Evolutionary conservation across 2,329 filamentous ascomycete species (phyloP), one percentile per base, ranked within the genome.

Genomic region (Ramichloridium luteum): DNA sequence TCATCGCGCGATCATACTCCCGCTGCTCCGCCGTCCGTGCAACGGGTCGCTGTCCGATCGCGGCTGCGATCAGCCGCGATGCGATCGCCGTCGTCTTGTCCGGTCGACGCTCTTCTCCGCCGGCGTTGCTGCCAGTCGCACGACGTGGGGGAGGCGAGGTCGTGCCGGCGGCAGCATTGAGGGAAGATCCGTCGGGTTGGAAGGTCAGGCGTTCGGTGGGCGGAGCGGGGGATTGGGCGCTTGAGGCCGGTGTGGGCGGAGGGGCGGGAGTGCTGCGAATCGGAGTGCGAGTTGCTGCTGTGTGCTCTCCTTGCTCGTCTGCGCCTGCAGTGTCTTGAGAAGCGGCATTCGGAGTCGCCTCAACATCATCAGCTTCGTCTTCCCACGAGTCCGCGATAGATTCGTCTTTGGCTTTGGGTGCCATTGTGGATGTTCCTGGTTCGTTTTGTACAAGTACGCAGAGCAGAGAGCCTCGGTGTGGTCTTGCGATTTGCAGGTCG

Each of bases 31-130:
- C 84, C 2, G 84, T 94, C 55, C 77, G 72, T 61, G 74, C 79
- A 17, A 84, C 83, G 18, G 77, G 74, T 49, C 77, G 74, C 33
- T 94, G 72, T 1, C 90, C 90, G 43, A 96, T 61, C 1, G 82
- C 85, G 3, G 80, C 81, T 1, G 84, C 85, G 54, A 98, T 96
- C 72, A 98, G 69, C 37, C 90, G 68, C 39, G 80, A 73, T 4
- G 90, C 90, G 23, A 93, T 84, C 1, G 85, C 83, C 39, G 92
- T 92, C 40, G 86, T 92, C 65, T 93, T 98, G 59, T 93, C 86
- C 0, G 85, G 88, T 63, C 34, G 45, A 37, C 37, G 49, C 34
- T 44, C 54, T 36, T 45, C 53, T 43, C 31, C 47, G 38, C 14
- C 30, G 8, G 26, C 23, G 6, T 16, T 30, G 5, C 11, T 8